Evolutionary conservation across 208 protist species (phyloP), one percentile per base, ranked within the genome.

Genomic region (Balamuthia mandrillaris): DNA sequence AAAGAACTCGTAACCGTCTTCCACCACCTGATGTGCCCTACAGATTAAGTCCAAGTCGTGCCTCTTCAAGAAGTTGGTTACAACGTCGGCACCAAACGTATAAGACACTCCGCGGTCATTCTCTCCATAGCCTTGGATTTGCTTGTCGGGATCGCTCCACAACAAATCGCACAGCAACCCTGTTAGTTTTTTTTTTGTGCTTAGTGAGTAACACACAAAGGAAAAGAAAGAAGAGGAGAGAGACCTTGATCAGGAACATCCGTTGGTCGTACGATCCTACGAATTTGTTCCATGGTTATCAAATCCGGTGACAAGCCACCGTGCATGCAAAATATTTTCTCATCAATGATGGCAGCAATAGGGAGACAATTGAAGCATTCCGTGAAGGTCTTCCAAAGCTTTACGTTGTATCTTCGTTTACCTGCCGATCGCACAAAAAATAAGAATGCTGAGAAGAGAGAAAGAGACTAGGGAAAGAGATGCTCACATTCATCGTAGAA

Each of bases 1-100:
- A 84, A 99, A 99, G 90, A 99, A 99, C 79, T 99, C 97, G 88
- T 99, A 99, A 3, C 98, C 98, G 74, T 99, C 96, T 72, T 99
- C 96, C 7, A 99, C 97, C 1, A 99, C 98, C 90, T 99, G 98
- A 90, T 99, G 98, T 6, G 98, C 98, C 39, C 98, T 92, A 87
- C 98, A 99, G 74, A 99, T 97, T 14, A 99, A 92, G 87, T 99
- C 98, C 81, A 99, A 96, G 87, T 99, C 97, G 74, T 99, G 96
- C 92, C 97, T 98, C 79, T 98, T 93, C 2, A 99, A 89, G 87
- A 99, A 99, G 66, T 97, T 93, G 31, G 93, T 92, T 42, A 99
- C 97, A 56, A 99, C 95, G 89, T 99, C 97, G 24, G 95, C 87
- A 12, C 98, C 98, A 88, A 99, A 99, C 12, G 96, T 98, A 82